phyloP scores from a whole-genome alignment of 495 filamentous ascomycete genomes.

The Trichoderma virens region DNA sequence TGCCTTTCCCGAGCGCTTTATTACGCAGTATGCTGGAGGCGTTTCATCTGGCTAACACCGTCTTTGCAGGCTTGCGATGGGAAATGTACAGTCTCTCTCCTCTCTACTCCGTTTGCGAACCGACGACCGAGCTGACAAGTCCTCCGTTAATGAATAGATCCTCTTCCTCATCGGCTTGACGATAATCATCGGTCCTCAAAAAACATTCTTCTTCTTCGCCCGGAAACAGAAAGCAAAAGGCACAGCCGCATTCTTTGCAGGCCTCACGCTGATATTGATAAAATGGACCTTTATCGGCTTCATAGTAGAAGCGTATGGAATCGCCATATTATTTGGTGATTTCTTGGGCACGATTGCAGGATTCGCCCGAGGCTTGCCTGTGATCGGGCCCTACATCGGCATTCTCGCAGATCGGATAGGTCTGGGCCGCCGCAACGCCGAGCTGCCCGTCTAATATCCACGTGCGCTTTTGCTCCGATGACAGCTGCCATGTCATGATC shows the following conservation, averaged over 20 bases:
- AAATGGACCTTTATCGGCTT: conserved; percentile 88
- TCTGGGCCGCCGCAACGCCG: conserved; percentile 59
- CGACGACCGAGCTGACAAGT: conserved; percentile 11
- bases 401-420: conserved; percentile 55
- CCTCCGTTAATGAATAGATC: too few relatives aligned
- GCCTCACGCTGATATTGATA: conserved; percentile 76
- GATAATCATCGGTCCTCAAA: conserved; percentile 87
- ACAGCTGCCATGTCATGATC: neutral
- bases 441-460: conserved; percentile 58
- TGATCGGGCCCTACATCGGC: conserved; percentile 78
- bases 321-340: conserved; percentile 89
- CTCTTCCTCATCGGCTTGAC: conserved; percentile 95
- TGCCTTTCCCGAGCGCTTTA: conserved; percentile 26
- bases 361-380: conserved; percentile 76
- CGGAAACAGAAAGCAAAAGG: conserved; percentile 87
- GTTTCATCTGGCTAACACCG: conserved; percentile 8
- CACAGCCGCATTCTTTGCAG: conserved; percentile 79
- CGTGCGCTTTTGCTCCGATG: neutral
- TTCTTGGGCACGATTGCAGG: conserved; percentile 87
- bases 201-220: conserved; percentile 88
- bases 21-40: neutral
- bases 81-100: conserved; percentile 51
- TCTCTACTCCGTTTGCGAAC: neutral
- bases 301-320: conserved; percentile 82
- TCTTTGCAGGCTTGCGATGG: conserved; percentile 68